Base-by-base conservation (phyloP, 1,284 basidiomycete genomes). In the Cryptococcus floricola region DNA sequence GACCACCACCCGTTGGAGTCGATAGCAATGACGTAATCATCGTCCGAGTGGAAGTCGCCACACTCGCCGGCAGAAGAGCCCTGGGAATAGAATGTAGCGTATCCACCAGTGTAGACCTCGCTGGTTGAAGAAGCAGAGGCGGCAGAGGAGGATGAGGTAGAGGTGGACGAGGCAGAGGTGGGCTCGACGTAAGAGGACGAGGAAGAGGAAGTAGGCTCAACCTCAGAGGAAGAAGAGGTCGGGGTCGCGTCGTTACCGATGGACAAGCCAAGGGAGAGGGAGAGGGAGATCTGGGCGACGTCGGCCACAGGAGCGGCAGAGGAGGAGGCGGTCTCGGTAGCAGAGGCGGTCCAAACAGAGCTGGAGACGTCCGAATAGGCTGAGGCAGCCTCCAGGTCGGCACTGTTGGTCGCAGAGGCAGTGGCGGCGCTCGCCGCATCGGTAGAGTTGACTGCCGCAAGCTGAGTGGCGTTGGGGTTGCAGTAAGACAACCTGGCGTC, bases 21-120 rank as follows among this genome's bases (percentile, higher is more conserved):
- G 50, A 72, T 69, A 50, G 90, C 91, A 66, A 84, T 85, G 68
- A 93, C 81, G 56, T 81, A 65, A 68, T 82, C 87, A 23, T n/a
- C 64, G 77, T 94, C 91, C 1, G 67, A 59, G 80, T 91, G 81
- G 31, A 81, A 77, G 34, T 66, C 70, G 48, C 91, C 90, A 73
- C 90, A 93, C 8, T 88, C 87, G 57, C 89, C 89, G 45, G 76
- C 62, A 51, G 65, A 67, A 43, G 85, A 86, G 49, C 81, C 77
- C 79, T 91, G 89, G 72, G 79, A 82, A 81, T 81, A 89, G 78
- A 75, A 90, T 25, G 88, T 90, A 27, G 83, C 88, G 62, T 52
- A 62, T 54, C 68, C 70, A 56, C 64, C 69, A 58, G 67, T 68
- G 56, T 66, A 51, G 54, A 55, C 54, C 19, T 63, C 43, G 19